Percentiles rank a stretch among this genome's conserved stretches.
Evolutionary conservation across 1,284 basidiomycete genomes (phyloP).

Genomic region (Trametes polyzona): DNA sequence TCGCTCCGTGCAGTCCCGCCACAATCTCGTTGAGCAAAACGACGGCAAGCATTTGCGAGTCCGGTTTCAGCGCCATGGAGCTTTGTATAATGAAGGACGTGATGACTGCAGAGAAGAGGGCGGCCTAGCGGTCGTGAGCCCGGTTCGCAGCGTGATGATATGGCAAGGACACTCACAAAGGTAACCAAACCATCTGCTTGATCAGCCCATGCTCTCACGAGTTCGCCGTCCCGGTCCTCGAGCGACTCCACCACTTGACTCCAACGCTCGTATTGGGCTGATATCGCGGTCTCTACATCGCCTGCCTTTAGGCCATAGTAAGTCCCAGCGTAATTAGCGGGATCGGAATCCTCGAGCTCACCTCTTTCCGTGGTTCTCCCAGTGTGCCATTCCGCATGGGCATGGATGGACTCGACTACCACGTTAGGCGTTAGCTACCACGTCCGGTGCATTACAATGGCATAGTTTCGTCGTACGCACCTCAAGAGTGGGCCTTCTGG

Average conservation of each 20-base stretch:
- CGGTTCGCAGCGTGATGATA: neutral
- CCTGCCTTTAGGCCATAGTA: neutral
- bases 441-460: no score
- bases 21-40: conserved; percentile 2
- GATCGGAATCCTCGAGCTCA: no score
- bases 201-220: neutral
- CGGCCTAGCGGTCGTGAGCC: neutral
- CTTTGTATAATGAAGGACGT: neutral
- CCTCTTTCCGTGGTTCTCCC: neutral
- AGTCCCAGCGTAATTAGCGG: no score
- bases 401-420: no score
- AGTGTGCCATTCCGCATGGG: no score
- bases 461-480: no score
- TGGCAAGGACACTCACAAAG: neutral
- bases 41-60: neutral
- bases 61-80: neutral
- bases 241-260: neutral
- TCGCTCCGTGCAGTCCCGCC: neutral
- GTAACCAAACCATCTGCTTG: neutral
- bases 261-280: neutral
- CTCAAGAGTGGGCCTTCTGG: neutral
- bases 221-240: neutral
- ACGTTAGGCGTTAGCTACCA: no score
- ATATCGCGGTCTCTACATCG: neutral
- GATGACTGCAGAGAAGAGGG: neutral